Percentiles rank a stretch among this genome's conserved stretches.
phyloP scores from a whole-genome alignment of 805 yeast genomes.

The Kuraishia capsulata region DNA sequence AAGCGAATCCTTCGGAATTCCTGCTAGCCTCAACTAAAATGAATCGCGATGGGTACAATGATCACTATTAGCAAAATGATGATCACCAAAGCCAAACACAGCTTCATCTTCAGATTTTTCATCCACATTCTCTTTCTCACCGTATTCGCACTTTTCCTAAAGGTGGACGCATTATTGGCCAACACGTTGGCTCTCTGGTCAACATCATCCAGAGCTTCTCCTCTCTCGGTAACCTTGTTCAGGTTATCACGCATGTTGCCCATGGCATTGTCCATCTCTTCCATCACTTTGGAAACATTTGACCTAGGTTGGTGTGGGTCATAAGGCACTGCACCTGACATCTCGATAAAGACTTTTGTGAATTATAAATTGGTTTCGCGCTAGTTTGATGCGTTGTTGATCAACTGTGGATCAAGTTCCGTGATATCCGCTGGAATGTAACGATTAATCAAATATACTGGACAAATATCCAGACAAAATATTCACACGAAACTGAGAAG shows the following conservation, averaged over 20 bases:
- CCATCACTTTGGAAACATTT: conserved; percentile 16
- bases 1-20: background rate
- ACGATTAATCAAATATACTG: too few relatives aligned
- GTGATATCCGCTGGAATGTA: too few relatives aligned
- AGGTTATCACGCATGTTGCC: conserved; percentile 97
- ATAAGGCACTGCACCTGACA: conserved; percentile 24
- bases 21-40: conserved; percentile 38
- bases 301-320: conserved; percentile 25
- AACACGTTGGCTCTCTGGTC: conserved; percentile 91
- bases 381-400: conserved; percentile 29
- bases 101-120: conserved; percentile 94
- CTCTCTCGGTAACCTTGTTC: conserved; percentile 90
- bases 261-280: conserved; percentile 89
- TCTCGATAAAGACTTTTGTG: too few relatives aligned
- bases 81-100: conserved; percentile 76
- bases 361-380: conserved; percentile 43
- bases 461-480: too few relatives aligned
- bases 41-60: conserved; percentile 90
- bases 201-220: conserved; percentile 85
- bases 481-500: too few relatives aligned
- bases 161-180: conserved; percentile 88
- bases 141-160: conserved; percentile 93
- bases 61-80: conserved; percentile 76
- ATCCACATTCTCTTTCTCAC: conserved; percentile 99
- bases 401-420: too few relatives aligned